Evolutionary conservation across 179 eudicot species (phyloP), one percentile per base, ranked within the genome.

Genomic region (Drosera spatulata): DNA sequence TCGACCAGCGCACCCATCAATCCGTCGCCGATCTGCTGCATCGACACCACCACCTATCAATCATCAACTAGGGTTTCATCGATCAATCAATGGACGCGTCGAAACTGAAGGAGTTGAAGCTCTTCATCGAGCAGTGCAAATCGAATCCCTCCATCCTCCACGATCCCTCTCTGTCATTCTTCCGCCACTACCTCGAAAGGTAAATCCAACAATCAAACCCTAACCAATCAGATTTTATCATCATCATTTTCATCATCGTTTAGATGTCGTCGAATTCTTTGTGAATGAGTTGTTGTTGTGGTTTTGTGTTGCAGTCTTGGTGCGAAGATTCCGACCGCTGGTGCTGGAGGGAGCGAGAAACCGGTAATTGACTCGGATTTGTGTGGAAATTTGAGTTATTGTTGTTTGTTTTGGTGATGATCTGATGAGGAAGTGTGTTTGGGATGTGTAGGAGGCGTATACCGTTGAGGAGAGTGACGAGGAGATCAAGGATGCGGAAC

Each of bases 161-260:
- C 48, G 84, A 88, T 73, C 91, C 96, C 50, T 85, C 96, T n/a
- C 87, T 91, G 58, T 80, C 87, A 22, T 91, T 91, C 85, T 91
- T 91, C 81, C 73, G 82, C 53, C 89, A 88, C 4, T 88, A 91
- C 57, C 77, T 91, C 64, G 80, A 85, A 63, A 83, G 95, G 98
- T 91, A 72, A 11, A 10, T 15, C 8, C 41, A 39, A n/a, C 41
- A 15, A 22, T 22, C 33, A 22, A 22, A 22, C 33, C 0, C 33
- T 22, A 22, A 22, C 33, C 33, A 22, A 22, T 22, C 33, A 22
- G 33, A 22, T 22, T 22, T 6, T 59, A 14, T 11, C 43, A 9
- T 46, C 6, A 40, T 3, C 4, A 2, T 39, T 6, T 9, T 6
- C 62, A 14, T 11, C 43, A 9, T 46, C 6, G 10, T 2, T 46